These are phyloP conservation scores for Lindgomyces ingoldianus DNA, from an alignment of 495 filamentous ascomycete species.

Conservation along the genomic window DNA sequence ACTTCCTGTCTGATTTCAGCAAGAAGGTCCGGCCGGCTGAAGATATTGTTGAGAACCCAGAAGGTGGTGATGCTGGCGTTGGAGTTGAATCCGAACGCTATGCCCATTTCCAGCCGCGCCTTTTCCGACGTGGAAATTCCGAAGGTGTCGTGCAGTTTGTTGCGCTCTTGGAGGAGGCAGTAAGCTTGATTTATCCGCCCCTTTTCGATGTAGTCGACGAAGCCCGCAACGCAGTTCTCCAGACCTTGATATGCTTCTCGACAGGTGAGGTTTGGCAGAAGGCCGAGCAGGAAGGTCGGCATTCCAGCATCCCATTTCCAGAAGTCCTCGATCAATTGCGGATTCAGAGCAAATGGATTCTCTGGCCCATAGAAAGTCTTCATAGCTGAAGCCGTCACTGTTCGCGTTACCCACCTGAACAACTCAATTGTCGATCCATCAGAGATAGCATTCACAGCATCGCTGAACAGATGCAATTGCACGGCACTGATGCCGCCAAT, in stretches of 20 bases:
- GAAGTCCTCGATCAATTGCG: constrained; percentile 34
- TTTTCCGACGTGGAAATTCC: constrained; percentile 26
- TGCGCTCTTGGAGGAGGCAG: constrained; percentile 33
- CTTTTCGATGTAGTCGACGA: constrained; percentile 34
- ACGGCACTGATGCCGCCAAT: constrained; percentile 46
- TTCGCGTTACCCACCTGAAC: constrained; percentile 13
- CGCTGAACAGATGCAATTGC: constrained; percentile 34
- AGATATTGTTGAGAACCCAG: constrained; percentile 37
- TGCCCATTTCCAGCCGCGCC: constrained; percentile 24
- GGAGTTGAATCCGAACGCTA: constrained; percentile 23
- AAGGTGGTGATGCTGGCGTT: constrained; percentile 32
- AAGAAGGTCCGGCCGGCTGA: constrained; percentile 27
- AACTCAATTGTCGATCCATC: constrained; percentile 18
- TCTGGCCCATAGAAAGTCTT: constrained; percentile 39
- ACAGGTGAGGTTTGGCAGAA: constrained; percentile 32
- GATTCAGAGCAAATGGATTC: constrained; percentile 40
- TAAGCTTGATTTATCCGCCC: constrained; percentile 27
- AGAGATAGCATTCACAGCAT: constrained; percentile 15
- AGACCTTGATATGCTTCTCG: constrained; percentile 36
- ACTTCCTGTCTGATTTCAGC: constrained; percentile 27
- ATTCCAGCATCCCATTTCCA: constrained; percentile 39
- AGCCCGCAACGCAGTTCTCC: constrained; percentile 34
- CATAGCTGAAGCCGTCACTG: constrained; percentile 17
- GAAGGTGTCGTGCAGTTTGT: constrained; percentile 13
- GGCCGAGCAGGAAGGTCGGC: constrained; percentile 20